Evolutionary conservation across 2,329 filamentous ascomycete species (phyloP).

Genomic region (Fonsecaea pugnacius): DNA sequence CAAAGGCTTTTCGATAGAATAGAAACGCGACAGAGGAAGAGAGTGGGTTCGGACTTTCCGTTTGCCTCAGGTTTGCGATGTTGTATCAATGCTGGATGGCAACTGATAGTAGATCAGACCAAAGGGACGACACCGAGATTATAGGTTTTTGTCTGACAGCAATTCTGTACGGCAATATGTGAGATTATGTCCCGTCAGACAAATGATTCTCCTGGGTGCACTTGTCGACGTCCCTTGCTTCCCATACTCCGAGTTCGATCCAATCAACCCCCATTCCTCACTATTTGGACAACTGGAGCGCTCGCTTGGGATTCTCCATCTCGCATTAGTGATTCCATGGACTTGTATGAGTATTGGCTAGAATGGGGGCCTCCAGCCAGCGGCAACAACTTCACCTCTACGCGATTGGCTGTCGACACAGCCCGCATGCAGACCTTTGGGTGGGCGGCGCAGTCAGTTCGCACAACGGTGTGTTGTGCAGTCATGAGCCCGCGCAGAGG

Average conservation of each 20-base stretch:
- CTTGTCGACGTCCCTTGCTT: neutral
- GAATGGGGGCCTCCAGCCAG: neutral
- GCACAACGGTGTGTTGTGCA: neutral
- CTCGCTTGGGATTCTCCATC: neutral
- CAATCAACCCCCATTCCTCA: neutral
- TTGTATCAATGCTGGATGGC: neutral
- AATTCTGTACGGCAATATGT: neutral
- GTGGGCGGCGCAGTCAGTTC: neutral
- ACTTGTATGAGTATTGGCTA: neutral
- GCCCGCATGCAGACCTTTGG: neutral
- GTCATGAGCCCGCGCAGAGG: neutral
- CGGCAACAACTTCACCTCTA: neutral
- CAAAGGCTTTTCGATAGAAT: neutral
- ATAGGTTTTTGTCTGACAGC: neutral
- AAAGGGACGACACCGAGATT: neutral
- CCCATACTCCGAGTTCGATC: neutral
- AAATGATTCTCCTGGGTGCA: neutral
- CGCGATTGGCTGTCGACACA: neutral
- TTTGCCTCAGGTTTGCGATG: neutral
- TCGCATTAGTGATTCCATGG: neutral
- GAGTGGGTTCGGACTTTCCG: neutral
- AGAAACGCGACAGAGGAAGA: neutral
- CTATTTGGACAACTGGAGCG: neutral
- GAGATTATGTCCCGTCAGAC: neutral
- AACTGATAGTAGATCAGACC: neutral